Percentiles rank a stretch among this genome's conserved stretches.
These are phyloP conservation scores for Candida loeiensis DNA, from an alignment of 805 yeast species.

Conservation along the genomic window DNA sequence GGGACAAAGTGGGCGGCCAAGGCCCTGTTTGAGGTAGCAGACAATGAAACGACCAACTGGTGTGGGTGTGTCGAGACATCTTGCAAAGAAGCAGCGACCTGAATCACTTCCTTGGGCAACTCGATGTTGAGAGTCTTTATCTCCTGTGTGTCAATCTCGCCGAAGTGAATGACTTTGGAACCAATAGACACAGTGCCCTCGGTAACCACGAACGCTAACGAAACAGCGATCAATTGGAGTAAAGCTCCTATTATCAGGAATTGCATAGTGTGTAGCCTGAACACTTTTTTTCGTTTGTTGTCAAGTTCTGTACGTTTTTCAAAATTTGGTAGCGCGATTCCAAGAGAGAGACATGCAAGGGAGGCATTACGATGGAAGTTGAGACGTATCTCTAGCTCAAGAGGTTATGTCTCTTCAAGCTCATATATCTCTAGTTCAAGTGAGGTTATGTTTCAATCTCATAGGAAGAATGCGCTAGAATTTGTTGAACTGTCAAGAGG, in stretches of 20 bases:
- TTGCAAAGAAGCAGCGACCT: conserved; percentile 23
- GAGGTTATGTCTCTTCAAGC: too few species aligned
- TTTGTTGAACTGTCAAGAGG: too few species aligned
- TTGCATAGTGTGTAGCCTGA: conserved; percentile 17
- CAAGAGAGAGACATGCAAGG: background rate
- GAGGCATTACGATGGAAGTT: too few species aligned
- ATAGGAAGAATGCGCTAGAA: too few species aligned
- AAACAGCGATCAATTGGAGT: conserved; percentile 19
- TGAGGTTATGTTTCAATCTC: too few species aligned
- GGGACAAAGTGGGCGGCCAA: conserved; percentile 34
- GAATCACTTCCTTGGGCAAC: conserved; percentile 30
- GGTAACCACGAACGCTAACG: conserved; percentile 26
- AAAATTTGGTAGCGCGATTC: conserved; percentile 4
- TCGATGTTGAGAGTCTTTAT: conserved; percentile 28
- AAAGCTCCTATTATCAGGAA: conserved; percentile 15
- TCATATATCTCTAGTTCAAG: too few species aligned
- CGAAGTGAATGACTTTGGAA: conserved; percentile 22
- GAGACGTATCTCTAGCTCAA: too few species aligned
- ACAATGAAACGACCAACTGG: conserved; percentile 31
- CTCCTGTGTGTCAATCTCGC: conserved; percentile 30
- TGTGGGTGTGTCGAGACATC: conserved; percentile 26
- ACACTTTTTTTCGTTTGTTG: conserved; percentile 6
- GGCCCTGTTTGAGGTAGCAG: conserved; percentile 23
- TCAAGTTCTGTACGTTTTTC: conserved; percentile 4
- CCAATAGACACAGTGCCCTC: conserved; percentile 30